These are phyloP conservation scores for Zygosaccharomyces bailii DNA, from an alignment of 805 yeast genomes.

Conservation along the genomic window DNA sequence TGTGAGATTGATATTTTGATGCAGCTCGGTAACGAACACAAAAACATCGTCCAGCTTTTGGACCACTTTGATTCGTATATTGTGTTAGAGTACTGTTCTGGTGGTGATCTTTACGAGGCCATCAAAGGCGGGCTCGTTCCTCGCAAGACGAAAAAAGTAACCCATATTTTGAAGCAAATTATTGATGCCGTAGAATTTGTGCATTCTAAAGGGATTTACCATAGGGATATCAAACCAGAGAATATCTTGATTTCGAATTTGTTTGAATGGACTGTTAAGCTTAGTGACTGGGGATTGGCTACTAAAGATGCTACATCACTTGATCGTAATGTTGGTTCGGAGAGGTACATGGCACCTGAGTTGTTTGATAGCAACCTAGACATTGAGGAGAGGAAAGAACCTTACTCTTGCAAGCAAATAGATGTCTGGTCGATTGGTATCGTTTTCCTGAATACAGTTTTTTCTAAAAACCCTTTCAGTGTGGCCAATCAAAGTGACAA, in stretches of 20 bases:
- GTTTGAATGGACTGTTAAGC: conserved; percentile 51
- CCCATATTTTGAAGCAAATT: conserved; percentile 57
- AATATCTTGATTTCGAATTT: conserved; percentile 57
- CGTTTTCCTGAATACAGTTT: conserved; percentile 76
- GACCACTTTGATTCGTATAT: conserved; percentile 67
- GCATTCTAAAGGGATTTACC: conserved; percentile 69
- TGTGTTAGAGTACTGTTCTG: conserved; percentile 76
- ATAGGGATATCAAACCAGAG: conserved; percentile 79
- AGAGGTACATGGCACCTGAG: conserved; percentile 94
- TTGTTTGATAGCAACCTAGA: conserved; percentile 54
- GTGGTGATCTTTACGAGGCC: conserved; percentile 85
- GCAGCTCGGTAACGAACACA: conserved; percentile 54
- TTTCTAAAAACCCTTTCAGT: conserved; percentile 82
- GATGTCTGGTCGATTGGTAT: conserved; percentile 91
- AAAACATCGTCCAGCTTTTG: conserved; percentile 55
- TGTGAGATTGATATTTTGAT: conserved; percentile 66
- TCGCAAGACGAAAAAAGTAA: conserved; percentile 41
- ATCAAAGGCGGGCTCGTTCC: conserved; percentile 63
- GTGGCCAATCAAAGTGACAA: conserved; percentile 79
- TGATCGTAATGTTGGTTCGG: conserved; percentile 85
- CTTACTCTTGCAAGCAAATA: conserved; percentile 74
- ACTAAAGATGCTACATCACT: conserved; percentile 49
- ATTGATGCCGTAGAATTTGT: conserved; percentile 74
- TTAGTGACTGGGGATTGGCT: conserved; percentile 76
- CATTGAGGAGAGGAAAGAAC: conserved; percentile 42